These are phyloP conservation scores for Leptomonas pyrrhocoris DNA, from an alignment of 208 protist genomes.

Conservation along the genomic window DNA sequence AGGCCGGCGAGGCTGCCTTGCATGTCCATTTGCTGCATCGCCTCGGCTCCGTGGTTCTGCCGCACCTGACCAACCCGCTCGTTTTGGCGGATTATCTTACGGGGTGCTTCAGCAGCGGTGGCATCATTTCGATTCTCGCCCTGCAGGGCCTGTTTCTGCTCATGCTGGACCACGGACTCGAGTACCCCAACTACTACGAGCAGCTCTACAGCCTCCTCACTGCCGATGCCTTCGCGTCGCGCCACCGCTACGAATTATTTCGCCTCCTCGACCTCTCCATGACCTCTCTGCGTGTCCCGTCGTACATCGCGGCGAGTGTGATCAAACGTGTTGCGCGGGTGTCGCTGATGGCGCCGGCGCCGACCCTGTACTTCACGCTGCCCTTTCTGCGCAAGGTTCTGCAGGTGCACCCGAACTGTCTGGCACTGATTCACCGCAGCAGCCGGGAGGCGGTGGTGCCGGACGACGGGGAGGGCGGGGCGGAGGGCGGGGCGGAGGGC, in stretches of 20 bases:
- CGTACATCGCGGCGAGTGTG: slow-evolving; percentile 85
- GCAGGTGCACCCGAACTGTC: slow-evolving; percentile 86
- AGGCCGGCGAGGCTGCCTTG: slow-evolving; percentile 53
- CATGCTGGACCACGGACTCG: slow-evolving; percentile 89
- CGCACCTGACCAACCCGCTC: slow-evolving; percentile 83
- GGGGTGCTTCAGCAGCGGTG: slow-evolving; percentile 83
- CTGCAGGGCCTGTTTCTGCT: slow-evolving; percentile 88
- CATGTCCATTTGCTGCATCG: slow-evolving; percentile 85
- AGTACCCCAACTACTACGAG: slow-evolving; percentile 92
- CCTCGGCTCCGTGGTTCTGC: slow-evolving; percentile 74
- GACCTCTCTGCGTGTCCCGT: slow-evolving; percentile 77
- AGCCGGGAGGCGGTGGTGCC: slow-evolving; percentile 62
- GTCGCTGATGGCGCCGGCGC: slow-evolving; percentile 64
- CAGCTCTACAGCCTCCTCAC: slow-evolving; percentile 90
- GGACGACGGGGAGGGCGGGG: slow-evolving; percentile 33
- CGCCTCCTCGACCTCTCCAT: slow-evolving; percentile 83
- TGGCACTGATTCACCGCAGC: slow-evolving; percentile 88
- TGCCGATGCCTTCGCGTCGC: slow-evolving; percentile 78
- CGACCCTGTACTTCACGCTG: slow-evolving; percentile 86
- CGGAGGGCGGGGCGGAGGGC: slow-evolving; percentile 15
- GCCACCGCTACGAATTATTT: slow-evolving; percentile 89
- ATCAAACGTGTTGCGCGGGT: slow-evolving; percentile 78
- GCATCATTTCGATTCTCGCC: slow-evolving; percentile 84
- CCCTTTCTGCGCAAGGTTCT: slow-evolving; percentile 87
- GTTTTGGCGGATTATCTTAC: slow-evolving; percentile 87